These are phyloP conservation scores for Entomortierella lignicola DNA, from an alignment of 192 early-diverging fungal genomes.

Conservation along the genomic window DNA sequence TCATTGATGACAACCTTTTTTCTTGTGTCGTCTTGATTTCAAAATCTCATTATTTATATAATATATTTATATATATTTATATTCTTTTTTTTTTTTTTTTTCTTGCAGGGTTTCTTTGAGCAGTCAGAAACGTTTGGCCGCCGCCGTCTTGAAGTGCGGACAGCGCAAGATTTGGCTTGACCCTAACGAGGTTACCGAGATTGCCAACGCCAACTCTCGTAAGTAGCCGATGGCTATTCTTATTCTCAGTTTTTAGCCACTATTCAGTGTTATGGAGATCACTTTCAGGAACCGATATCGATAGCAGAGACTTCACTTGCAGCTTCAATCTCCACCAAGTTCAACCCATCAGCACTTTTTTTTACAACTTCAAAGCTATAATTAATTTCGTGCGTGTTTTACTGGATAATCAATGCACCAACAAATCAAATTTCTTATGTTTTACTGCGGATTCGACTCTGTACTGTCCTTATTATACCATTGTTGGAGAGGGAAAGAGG, in stretches of 20 bases:
- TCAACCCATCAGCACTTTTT: no score
- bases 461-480: background rate
- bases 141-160: conserved; percentile 97
- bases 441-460: background rate
- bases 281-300: background rate
- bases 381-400: no score
- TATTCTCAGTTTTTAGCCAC: background rate
- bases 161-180: conserved; percentile 99
- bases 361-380: no score
- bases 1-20: background rate
- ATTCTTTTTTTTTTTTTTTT: background rate
- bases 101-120: conserved; percentile 74
- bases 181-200: conserved; percentile 95
- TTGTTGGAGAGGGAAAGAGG: background rate
- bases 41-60: background rate
- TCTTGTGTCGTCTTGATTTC: no score
- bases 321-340: background rate
- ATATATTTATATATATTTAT: background rate
- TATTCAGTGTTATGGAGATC: background rate
- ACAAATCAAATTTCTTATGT: no score
- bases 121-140: conserved; percentile 95
- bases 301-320: no score
- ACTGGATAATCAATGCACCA: no score
- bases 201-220: conserved; percentile 98
- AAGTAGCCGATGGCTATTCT: conserved; percentile 54